Evolutionary conservation across 257 asterid species (phyloP), one percentile per base, ranked within the genome.

Genomic region (Osmanthus fragrans): DNA sequence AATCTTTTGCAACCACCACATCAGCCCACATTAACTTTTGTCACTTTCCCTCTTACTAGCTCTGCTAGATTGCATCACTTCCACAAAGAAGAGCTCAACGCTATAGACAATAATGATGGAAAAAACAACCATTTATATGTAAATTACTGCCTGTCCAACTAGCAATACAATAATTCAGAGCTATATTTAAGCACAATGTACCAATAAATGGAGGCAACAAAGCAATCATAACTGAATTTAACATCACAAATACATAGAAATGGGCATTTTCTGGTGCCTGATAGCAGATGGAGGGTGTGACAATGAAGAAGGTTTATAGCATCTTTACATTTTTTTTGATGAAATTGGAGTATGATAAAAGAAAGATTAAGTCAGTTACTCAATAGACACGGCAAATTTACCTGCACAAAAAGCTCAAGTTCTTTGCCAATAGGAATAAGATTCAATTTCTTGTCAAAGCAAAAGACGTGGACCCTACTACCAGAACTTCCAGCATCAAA

Each of bases 401-500:
- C 98, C 93, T 88, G 90, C 47, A 77, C 54, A 77, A 93, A 94
- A 66, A 94, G 91, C 81, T 94, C 97, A 30, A 94, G 93, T 70
- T 94, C 94, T 23, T 87, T 81, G 39, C 94, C 97, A 77, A 94
- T 90, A 70, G 96, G 94, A 40, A 94, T 87, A 27, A 92, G 98
- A 79, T 92, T 94, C 79, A 94, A 88, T 71, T 84, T 76, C 66
- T 87, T 76, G 75, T 90, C 81, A 80, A 94, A 94, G 82, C 96
- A 85, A 76, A 94, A 94, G 25, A 92, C 98, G 54, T 94, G 98
- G 58, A 92, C 98, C 83, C 98, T 84, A 79, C 97, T 94, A 42
- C 98, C 98, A 2, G 98, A 92, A 81, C 98, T 94, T 7, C 98
- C 98, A 0, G 98, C 98, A 72, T 94, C 98, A 74, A 94, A 94